Conservation (phyloP, 2,329 filamentous ascomycete genomes). For the Aspergillus quadrilineatus region DNA sequence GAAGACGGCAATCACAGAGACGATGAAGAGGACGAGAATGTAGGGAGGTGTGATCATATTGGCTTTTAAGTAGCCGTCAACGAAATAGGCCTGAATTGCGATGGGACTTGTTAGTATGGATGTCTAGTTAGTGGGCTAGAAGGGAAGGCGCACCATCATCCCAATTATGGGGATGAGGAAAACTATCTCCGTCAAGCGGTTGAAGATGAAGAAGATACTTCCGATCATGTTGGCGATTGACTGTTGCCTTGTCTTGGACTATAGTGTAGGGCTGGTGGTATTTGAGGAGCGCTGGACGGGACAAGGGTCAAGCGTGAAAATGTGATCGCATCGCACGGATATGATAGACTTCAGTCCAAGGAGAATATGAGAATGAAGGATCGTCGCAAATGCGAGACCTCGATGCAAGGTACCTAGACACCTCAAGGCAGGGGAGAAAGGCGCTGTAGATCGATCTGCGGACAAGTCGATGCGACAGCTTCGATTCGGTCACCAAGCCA, state of each 20-base stretch:
- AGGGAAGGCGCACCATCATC: conserved; percentile 51
- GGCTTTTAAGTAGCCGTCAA: conserved; percentile 57
- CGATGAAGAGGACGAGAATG: conserved; percentile 65
- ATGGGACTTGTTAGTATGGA: conserved; percentile 6
- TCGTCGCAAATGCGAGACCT: not conserved
- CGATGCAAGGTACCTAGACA: not conserved
- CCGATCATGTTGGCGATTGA: conserved; percentile 45
- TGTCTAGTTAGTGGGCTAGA: not conserved
- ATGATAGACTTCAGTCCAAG: not conserved
- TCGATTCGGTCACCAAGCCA: not conserved
- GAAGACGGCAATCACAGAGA: conserved; percentile 59
- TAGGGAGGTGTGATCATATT: conserved; percentile 60
- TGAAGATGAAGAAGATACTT: conserved; percentile 62
- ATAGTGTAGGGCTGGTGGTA: not conserved
- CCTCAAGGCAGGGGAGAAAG: not conserved
- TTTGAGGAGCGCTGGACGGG: not conserved
- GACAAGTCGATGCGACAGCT: conserved; percentile 3
- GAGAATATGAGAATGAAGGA: not conserved
- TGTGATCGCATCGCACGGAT: not conserved
- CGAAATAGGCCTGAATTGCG: conserved; percentile 54
- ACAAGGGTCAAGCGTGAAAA: not conserved
- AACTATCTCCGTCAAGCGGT: conserved; percentile 60
- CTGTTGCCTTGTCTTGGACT: not conserved
- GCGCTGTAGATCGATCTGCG: not conserved
- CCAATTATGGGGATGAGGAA: conserved; percentile 63